Evolutionary conservation across 805 yeast genomes (phyloP).

Genomic region (Maudiozyma pseudohumilis): DNA sequence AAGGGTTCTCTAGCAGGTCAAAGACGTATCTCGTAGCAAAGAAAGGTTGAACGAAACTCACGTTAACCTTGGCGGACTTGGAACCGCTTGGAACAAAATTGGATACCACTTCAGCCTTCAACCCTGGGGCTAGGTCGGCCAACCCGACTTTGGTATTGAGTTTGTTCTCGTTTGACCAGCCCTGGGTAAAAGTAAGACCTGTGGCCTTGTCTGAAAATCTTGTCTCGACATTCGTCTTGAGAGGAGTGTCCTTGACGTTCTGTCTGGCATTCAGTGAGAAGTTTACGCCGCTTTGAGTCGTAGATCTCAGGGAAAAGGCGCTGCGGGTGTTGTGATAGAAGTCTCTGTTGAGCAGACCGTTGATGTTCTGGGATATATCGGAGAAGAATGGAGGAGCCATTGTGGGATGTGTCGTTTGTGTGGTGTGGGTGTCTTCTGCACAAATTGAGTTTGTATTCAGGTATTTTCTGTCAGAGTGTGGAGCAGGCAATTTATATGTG

Average conservation of each 20-base stretch:
- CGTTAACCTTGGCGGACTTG: slow-evolving; percentile 81
- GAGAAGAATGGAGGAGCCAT: slow-evolving; percentile 88
- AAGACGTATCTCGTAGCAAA: slow-evolving; percentile 91
- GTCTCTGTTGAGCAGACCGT: slow-evolving; percentile 82
- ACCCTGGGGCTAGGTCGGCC: slow-evolving; percentile 86
- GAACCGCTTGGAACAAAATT: slow-evolving; percentile 76
- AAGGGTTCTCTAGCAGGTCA: slow-evolving; percentile 90
- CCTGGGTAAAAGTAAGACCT: slow-evolving; percentile 91
- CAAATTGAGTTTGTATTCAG: no score
- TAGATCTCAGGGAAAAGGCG: slow-evolving; percentile 79
- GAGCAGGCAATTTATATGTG: no score
- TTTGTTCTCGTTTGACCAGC: slow-evolving; percentile 92
- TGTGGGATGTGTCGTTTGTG: no score
- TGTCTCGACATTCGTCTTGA: slow-evolving; percentile 84
- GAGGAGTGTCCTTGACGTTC: slow-evolving; percentile 64
- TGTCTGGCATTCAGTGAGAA: slow-evolving; percentile 91
- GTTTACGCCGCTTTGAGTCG: slow-evolving; percentile 92
- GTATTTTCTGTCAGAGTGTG: no score
- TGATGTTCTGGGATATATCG: slow-evolving; percentile 86
- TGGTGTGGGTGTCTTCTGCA: no score
- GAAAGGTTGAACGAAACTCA: slow-evolving; percentile 85
- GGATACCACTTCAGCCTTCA: slow-evolving; percentile 86
- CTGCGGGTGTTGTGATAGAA: slow-evolving; percentile 89
- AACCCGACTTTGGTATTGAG: slow-evolving; percentile 90
- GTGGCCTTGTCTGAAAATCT: slow-evolving; percentile 87